phyloP scores from a whole-genome alignment of 768 basidiomycete genomes.

The Flagelloscypha sp. region DNA sequence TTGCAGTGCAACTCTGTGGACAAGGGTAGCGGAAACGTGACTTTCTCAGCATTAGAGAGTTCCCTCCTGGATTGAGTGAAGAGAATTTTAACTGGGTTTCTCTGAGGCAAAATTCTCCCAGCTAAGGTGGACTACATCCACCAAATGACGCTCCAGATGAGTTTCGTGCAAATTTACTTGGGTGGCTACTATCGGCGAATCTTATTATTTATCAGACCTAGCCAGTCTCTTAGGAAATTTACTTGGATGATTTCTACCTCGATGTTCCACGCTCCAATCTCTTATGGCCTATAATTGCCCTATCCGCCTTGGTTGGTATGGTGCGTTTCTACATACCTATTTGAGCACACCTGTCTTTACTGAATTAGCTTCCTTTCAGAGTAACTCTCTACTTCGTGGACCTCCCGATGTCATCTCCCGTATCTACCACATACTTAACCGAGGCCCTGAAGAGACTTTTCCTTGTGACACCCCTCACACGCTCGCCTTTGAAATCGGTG shows the following conservation, averaged over 20 bases:
- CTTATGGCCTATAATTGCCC: slow-evolving; percentile 35
- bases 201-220: no score
- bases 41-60: slow-evolving; percentile 54
- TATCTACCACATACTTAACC: slow-evolving; percentile 32
- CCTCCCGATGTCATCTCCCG: slow-evolving; percentile 52
- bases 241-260: slow-evolving; percentile 63
- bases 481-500: slow-evolving; percentile 61
- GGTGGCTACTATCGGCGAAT: no score
- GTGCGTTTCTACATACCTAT: slow-evolving; percentile 26
- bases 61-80: slow-evolving; percentile 42
- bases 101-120: slow-evolving; percentile 44
- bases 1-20: slow-evolving; percentile 64
- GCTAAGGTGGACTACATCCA: slow-evolving; percentile 46
- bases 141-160: slow-evolving; percentile 53
- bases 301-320: slow-evolving; percentile 67
- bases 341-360: neutral
- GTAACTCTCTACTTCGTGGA: slow-evolving; percentile 71
- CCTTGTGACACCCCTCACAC: slow-evolving; percentile 54
- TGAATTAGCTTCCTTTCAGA: slow-evolving; percentile 44
- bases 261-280: slow-evolving; percentile 59
- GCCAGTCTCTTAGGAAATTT: slow-evolving; percentile 65
- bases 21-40: slow-evolving; percentile 65
- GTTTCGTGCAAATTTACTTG: slow-evolving; percentile 31
- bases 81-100: slow-evolving; percentile 58
- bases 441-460: slow-evolving; percentile 28